Evolutionary conservation across 306 rosid genomes (phyloP), one percentile per base, ranked within the genome.

Genomic region (Urtica urens): DNA sequence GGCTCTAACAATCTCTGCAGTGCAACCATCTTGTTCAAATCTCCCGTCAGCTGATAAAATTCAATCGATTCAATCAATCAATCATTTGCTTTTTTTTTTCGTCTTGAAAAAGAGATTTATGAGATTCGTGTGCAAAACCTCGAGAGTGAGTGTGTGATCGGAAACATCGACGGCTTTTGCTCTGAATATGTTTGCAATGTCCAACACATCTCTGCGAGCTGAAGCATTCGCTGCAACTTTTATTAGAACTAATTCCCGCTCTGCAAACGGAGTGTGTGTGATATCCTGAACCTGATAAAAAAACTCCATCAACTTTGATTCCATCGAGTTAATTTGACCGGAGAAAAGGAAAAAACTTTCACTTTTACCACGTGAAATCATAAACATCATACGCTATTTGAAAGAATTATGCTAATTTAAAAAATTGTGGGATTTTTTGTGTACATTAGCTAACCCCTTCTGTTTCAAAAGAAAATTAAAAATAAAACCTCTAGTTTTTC

Each of bases 11-110:
- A 38, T 55, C 94, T 75, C 62, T 84, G 94, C 53, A 84, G 62
- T n/a, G 94, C 94, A 72, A 84, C 86, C 86, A 84, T 84, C 77
- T 84, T 84, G 74, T 84, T 58, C 62, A 84, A 57, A 67, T 80
- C 92, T 73, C 94, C 94, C 0, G 94, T 78, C 42, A 84, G 83
- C 94, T 84, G 70, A 33, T 59, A 35, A 28, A 16, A 14, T 30
- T 27, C 29, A 18, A 55, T 7, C 49, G 39, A 35, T 2, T 35
- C 40, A 64, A 38, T 53, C 20, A 49, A 38, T 55, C 62, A 68
- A 55, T 55, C 43, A 28, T 29, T 16, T 29, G 23, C 23, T 40
- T 3, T 13, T 16, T 12, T 6, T 30, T 44, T 43, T 11, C 14
- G 33, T 19, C 20, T 3, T 49, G 2, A 46, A 19, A 23, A 24